Evolutionary conservation across 2,329 filamentous ascomycete species (phyloP).

Genomic region (Talaromyces sp.): DNA sequence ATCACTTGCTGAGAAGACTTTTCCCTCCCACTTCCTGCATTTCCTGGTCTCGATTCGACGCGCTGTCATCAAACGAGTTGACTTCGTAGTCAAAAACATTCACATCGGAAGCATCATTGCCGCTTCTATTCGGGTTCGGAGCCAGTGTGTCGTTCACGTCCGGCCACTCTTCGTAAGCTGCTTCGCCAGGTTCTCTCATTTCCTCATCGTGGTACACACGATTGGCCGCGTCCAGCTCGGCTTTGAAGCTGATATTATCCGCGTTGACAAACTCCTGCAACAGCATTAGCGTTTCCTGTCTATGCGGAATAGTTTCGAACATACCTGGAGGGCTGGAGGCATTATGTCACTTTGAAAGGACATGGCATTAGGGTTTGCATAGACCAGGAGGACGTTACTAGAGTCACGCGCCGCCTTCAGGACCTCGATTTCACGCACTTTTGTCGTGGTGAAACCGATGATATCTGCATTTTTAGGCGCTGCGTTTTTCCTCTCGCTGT

Average conservation of each 20-base stretch:
- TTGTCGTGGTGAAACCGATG: constrained; percentile 35
- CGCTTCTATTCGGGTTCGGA: neutral
- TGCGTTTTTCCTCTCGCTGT: constrained; percentile 9
- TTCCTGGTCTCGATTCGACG: constrained; percentile 23
- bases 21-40: constrained; percentile 17
- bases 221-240: constrained; percentile 27
- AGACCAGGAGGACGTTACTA: constrained; percentile 52
- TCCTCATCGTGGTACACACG: constrained; percentile 11
- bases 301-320: neutral
- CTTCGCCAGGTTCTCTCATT: constrained; percentile 5
- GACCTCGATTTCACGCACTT: constrained; percentile 50
- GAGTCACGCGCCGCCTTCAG: constrained; percentile 51
- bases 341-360: constrained; percentile 25
- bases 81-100: constrained; percentile 38
- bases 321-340: constrained; percentile 34
- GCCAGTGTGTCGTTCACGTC: constrained; percentile 7
- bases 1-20: constrained; percentile 7
- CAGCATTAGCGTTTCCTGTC: neutral
- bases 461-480: constrained; percentile 27
- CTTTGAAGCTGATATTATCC: constrained; percentile 42
- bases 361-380: constrained; percentile 50
- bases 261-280: constrained; percentile 43
- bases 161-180: constrained; percentile 6
- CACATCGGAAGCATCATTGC: constrained; percentile 15
- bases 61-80: constrained; percentile 30